phyloP scores from a whole-genome alignment of 129 eudicot species.

The Solidago caesia region DNA sequence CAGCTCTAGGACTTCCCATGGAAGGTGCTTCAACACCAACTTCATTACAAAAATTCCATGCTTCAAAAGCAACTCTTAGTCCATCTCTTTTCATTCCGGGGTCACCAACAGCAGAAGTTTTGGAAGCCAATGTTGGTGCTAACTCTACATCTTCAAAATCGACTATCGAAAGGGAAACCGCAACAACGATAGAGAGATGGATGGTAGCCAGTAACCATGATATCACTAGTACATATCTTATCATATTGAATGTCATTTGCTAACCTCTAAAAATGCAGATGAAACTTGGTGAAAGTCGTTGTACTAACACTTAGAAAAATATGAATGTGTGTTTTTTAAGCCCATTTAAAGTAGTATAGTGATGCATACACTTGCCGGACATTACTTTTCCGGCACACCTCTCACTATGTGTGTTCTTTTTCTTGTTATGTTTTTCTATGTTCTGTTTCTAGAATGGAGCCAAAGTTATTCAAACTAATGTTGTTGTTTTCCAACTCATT shows the following conservation, averaged over 20 bases:
- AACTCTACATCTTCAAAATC: background rate
- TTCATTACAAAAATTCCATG: conserved; percentile 90
- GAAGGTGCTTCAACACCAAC: conserved; percentile 79
- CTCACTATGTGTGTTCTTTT: background rate
- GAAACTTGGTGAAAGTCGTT: background rate
- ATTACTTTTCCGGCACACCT: conserved; percentile 12
- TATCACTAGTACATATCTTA: conserved; percentile 13
- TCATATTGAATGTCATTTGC: conserved; percentile 12
- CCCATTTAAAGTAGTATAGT: background rate
- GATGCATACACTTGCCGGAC: conserved; percentile 15
- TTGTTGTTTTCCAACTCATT: conserved; percentile 8
- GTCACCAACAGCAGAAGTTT: conserved; percentile 65
- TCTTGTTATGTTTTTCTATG: background rate
- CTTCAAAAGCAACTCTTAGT: conserved; percentile 74
- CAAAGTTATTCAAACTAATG: conserved; percentile 22
- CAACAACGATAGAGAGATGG: background rate
- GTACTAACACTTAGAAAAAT: background rate
- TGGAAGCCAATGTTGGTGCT: background rate
- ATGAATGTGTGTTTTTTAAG: background rate
- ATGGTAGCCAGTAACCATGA: conserved; percentile 12
- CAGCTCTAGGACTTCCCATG: conserved; percentile 94
- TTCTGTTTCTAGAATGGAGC: conserved; percentile 12
- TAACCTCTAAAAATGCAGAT: background rate
- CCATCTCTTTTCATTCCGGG: conserved; percentile 85
- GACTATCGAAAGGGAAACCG: background rate